Conservation (phyloP, 2,329 filamentous ascomycete species). For the Metarhizium robertsii region DNA sequence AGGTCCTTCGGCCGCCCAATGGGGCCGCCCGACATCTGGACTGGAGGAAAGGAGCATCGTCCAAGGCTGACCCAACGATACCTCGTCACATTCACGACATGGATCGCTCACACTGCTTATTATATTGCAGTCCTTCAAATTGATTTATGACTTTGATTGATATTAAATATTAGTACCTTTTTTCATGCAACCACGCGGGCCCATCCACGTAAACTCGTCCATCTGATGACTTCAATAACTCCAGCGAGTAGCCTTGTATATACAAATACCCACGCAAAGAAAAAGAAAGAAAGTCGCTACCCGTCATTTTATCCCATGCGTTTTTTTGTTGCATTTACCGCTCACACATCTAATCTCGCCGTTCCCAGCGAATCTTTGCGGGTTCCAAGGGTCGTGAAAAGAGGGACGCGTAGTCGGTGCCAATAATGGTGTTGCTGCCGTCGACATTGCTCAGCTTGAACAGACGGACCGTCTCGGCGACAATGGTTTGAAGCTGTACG, state of each 20-base stretch:
- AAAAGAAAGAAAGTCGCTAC: background rate
- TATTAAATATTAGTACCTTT: slow-evolving; percentile 5
- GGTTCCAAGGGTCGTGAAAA: slow-evolving; percentile 67
- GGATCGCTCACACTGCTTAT: no score
- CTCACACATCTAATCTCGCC: slow-evolving; percentile 34
- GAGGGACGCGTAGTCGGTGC: slow-evolving; percentile 58
- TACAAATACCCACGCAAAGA: background rate
- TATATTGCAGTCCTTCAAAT: background rate
- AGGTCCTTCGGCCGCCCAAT: background rate
- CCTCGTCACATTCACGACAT: background rate
- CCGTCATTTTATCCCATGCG: background rate
- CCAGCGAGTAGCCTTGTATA: slow-evolving; percentile 2
- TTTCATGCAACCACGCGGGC: background rate
- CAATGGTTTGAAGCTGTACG: slow-evolving; percentile 79
- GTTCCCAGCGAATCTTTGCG: slow-evolving; percentile 68
- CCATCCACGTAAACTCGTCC: background rate
- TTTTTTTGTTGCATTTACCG: background rate
- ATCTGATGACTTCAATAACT: slow-evolving; percentile 2
- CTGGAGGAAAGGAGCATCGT: no score
- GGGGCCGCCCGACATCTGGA: no score
- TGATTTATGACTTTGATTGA: background rate
- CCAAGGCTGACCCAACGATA: no score
- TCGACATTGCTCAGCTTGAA: slow-evolving; percentile 74
- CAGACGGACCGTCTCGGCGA: slow-evolving; percentile 63
- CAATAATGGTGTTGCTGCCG: slow-evolving; percentile 59